Conservation (phyloP, 345 rosid species). For the Eucalyptus cloeziana region DNA sequence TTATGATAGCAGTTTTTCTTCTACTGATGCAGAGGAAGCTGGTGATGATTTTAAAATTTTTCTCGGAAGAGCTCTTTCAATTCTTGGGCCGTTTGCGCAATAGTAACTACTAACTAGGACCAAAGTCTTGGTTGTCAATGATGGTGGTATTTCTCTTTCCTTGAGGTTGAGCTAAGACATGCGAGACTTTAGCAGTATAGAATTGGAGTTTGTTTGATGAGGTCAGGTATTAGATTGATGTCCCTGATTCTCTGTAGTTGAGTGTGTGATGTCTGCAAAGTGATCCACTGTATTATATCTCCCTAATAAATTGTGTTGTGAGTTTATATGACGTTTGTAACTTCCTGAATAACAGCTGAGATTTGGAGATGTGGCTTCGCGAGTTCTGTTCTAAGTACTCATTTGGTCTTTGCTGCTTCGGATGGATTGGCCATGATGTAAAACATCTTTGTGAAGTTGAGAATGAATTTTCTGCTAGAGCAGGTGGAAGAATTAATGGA, state of each 20-base stretch:
- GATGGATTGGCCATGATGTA: too few species aligned
- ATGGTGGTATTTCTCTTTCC: too few species aligned
- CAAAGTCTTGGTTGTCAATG: too few species aligned
- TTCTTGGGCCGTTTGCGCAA: rapidly evolving
- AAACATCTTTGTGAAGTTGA: too few species aligned
- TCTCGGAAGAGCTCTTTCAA: rapidly evolving
- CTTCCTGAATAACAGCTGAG: rapidly evolving
- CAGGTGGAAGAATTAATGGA: too few species aligned
- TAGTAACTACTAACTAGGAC: too few species aligned
- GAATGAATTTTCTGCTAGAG: too few species aligned
- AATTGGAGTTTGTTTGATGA: not conserved
- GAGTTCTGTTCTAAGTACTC: too few species aligned
- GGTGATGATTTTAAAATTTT: not conserved
- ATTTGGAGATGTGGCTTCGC: rapidly evolving
- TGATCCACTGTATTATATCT: too few species aligned
- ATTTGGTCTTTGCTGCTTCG: too few species aligned
- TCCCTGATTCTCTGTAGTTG: not conserved
- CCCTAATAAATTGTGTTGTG: not conserved
- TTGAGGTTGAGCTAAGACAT: not conserved
- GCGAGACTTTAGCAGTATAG: not conserved
- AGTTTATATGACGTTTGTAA: not conserved
- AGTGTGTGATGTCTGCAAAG: too few species aligned
- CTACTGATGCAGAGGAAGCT: rapidly evolving
- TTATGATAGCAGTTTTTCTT: not conserved
- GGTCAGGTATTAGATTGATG: not conserved